Evolutionary conservation across 2,329 filamentous ascomycete species (phyloP).

Genomic region (Neocucurbitaria cava): DNA sequence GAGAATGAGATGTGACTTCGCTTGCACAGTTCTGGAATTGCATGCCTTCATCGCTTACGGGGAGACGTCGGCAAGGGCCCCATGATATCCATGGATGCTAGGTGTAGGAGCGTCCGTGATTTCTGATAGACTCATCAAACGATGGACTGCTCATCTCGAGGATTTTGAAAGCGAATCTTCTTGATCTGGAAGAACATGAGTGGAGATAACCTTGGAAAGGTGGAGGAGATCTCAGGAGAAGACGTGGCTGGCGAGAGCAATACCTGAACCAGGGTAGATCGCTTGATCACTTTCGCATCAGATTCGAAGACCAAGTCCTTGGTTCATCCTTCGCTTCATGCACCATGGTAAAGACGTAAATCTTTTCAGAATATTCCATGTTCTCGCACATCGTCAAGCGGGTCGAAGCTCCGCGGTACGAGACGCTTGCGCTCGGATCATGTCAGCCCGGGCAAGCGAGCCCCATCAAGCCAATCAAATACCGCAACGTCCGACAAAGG

Average conservation of each 20-base stretch:
- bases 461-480: slow-evolving; percentile 14
- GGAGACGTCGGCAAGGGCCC: background rate
- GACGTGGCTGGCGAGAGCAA: background rate
- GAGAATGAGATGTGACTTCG: background rate
- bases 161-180: background rate
- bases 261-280: background rate
- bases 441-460: slow-evolving; percentile 8
- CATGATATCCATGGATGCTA: background rate
- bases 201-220: background rate
- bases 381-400: too few relatives aligned
- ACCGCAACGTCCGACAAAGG: background rate
- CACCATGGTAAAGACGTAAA: background rate
- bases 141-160: background rate
- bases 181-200: background rate
- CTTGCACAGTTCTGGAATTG: background rate
- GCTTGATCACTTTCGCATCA: background rate
- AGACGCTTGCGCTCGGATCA: background rate
- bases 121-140: background rate
- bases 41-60: background rate
- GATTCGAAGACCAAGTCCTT: background rate
- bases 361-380: too few relatives aligned
- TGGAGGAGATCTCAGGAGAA: background rate
- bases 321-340: background rate
- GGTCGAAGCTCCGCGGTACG: background rate
- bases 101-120: background rate